Evolutionary conservation across 2,329 filamentous ascomycete genomes (phyloP), one percentile per base, ranked within the genome.

Genomic region (Elsinoe fawcettii): DNA sequence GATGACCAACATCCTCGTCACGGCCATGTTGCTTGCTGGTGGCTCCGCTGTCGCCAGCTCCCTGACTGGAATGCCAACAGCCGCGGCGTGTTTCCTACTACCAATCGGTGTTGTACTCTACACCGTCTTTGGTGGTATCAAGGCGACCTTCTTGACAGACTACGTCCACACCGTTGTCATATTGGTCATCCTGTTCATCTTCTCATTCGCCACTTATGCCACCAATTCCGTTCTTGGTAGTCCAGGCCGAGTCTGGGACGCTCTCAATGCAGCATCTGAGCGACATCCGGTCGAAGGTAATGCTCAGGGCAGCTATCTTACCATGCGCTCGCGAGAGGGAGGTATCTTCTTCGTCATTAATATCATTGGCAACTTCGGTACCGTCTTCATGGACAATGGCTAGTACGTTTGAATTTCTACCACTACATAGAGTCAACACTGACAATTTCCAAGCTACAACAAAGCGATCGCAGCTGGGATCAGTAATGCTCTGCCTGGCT

Each of bases 391-490:
- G 44, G 90, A 95, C 67, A 91, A 91, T 62, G 85, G 71, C 41
- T 46, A 46, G 41, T 54, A 60, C 57, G 56, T 56, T n/a, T 49
- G 39, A 23, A 14, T 16, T 22, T 36, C 5, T 2, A 49, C 4
- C 11, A 5, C 27, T 36, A 20, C 22, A 0, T 25, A 25, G n/a
- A n/a, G 39, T 30, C 25, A 23, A 59, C 37, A 60, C 46, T 61
- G 32, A 65, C 54, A 61, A 67, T 20, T 14, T 16, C 43, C 11
- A 20, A 66, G 87, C 14, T 95, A 90, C 74, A 93, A 95, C 78
- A 95, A 95, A 72, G 90, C 90, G 14, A 95, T 96, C 65, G 89
- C 91, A 5, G 90, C 91, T 0, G 86, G 84, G 20, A 90, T 90
- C 0, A 86, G 92, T 0, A 84, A 92, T 39, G 91, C 90, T 0